Evolutionary conservation across 208 protist genomes (phyloP), one percentile per base, ranked within the genome.

Genomic region (Crithidia brevicula): DNA sequence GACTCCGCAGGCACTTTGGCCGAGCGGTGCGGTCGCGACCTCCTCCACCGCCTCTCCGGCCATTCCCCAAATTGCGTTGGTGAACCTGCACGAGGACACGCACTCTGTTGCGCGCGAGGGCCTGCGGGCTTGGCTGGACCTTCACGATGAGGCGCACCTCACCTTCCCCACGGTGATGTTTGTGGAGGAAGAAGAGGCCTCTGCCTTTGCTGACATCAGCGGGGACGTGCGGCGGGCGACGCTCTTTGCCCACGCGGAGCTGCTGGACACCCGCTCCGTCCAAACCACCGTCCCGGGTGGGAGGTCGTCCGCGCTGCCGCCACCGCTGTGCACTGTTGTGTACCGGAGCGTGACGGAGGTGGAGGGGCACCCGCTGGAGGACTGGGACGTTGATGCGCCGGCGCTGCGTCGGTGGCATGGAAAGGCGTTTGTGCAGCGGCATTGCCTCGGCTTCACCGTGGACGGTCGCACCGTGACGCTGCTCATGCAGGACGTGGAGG

Each of bases 401-500:
- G 70, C 65, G 15, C 15, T 91, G 60, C 57, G 53, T 13, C 57
- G 65, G 8, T 74, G 72, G 52, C 31, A 72, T 20, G 81, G 86
- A 25, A 74, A 67, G 42, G 18, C 46, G 0, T 85, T 85, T 11
- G 63, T 51, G 30, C 70, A 85, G 53, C 80, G 79, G 10, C 88
- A 91, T 68, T 86, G 82, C 33, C 49, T 94, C 45, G 88, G 78
- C 20, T 91, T 85, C 67, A 91, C 86, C 8, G 76, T 89, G 10
- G 77, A 93, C 53, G 91, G 91, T n/a, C 70, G 67, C 30, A 54
- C 64, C 8, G 82, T 77, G 16, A 81, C 82, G 40, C 47, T 86
- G 28, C 47, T 93, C n/a, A 54, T 31, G 16, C 74, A 89, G 42
- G 86, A 87, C 23, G 61, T 83, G 18, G 65, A 76, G 33, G 90